These are phyloP conservation scores for Hymenoscyphus scutula DNA, from an alignment of 2,329 filamentous ascomycete species.

Conservation along the genomic window DNA sequence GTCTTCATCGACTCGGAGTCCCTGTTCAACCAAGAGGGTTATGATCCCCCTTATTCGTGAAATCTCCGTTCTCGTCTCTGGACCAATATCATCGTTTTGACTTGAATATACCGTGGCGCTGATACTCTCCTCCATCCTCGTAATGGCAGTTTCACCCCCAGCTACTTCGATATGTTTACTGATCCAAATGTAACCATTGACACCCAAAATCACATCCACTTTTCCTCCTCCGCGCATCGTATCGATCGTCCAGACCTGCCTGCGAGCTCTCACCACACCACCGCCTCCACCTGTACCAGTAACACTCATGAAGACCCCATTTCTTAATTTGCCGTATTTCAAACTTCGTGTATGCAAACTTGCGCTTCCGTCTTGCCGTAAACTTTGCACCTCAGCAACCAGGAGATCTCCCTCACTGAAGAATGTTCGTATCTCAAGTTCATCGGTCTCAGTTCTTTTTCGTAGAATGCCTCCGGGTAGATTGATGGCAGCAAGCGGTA, in stretches of 20 bases:
- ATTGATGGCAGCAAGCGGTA: slow-evolving; percentile 89
- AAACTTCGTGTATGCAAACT: slow-evolving; percentile 85
- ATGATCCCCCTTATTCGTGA: slow-evolving; percentile 79
- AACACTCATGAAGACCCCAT: slow-evolving; percentile 85
- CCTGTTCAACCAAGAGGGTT: slow-evolving; percentile 75
- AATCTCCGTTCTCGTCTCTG: slow-evolving; percentile 82
- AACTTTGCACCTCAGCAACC: slow-evolving; percentile 89
- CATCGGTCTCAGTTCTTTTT: slow-evolving; percentile 90
- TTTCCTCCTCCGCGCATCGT: slow-evolving; percentile 55
- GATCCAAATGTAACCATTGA: slow-evolving; percentile 98
- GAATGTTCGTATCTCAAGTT: slow-evolving; percentile 95
- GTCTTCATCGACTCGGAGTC: slow-evolving; percentile 84
- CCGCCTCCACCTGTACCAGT: slow-evolving; percentile 74
- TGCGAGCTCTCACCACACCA: slow-evolving; percentile 77
- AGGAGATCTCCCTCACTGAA: slow-evolving; percentile 93
- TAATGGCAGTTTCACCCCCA: slow-evolving; percentile 57
- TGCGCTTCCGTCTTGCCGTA: slow-evolving; percentile 83
- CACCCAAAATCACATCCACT: slow-evolving; percentile 84
- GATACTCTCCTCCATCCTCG: slow-evolving; percentile 82
- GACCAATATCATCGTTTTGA: slow-evolving; percentile 83
- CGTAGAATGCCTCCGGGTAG: slow-evolving; percentile 89
- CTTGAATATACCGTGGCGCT: slow-evolving; percentile 87
- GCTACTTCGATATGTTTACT: slow-evolving; percentile 73
- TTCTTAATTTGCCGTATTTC: slow-evolving; percentile 93
- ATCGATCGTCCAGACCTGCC: slow-evolving; percentile 85